These are phyloP conservation scores for Physcomitrium patens DNA, from an alignment of 225 moss, liverwort and hornwort genomes.

Conservation along the genomic window DNA sequence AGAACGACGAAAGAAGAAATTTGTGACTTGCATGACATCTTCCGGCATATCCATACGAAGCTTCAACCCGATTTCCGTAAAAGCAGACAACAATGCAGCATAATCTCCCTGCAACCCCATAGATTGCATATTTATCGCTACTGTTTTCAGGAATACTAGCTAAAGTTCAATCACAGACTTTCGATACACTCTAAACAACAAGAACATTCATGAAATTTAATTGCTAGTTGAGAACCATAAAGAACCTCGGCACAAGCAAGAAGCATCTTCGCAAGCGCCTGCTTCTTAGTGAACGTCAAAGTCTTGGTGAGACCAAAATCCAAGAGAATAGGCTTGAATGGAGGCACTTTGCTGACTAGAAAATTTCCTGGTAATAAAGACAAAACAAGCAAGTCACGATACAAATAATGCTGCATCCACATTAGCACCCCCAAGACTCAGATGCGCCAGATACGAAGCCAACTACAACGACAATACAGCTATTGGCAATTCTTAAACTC, in stretches of 20 bases:
- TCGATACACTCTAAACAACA: not conserved
- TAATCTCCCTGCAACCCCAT: constrained; percentile 78
- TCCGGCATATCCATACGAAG: constrained; percentile 93
- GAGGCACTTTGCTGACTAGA: constrained; percentile 81
- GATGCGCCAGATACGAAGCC: not conserved
- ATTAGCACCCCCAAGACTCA: not conserved
- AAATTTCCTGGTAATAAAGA: constrained; percentile 74
- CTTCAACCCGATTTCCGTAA: constrained; percentile 94
- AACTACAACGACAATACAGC: not conserved
- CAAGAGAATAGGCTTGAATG: constrained; percentile 83
- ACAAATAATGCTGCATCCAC: constrained; percentile 15
- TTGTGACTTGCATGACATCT: constrained; percentile 96
- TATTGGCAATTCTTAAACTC: not conserved
- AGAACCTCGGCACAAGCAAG: constrained; percentile 96
- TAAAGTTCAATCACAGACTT: constrained; percentile 9
- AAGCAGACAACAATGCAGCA: constrained; percentile 83
- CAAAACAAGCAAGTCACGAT: constrained; percentile 20
- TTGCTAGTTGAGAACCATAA: constrained; percentile 14
- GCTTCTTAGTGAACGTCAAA: constrained; percentile 88
- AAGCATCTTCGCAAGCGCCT: constrained; percentile 94
- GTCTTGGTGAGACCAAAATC: constrained; percentile 97
- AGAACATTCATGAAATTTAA: constrained; percentile 6
- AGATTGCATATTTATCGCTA: not conserved
- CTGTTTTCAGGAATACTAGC: not conserved
- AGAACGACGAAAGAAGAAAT: constrained; percentile 97